Evolutionary conservation across 1,284 basidiomycete species (phyloP).

Genomic region (Leccinum pachyderme): DNA sequence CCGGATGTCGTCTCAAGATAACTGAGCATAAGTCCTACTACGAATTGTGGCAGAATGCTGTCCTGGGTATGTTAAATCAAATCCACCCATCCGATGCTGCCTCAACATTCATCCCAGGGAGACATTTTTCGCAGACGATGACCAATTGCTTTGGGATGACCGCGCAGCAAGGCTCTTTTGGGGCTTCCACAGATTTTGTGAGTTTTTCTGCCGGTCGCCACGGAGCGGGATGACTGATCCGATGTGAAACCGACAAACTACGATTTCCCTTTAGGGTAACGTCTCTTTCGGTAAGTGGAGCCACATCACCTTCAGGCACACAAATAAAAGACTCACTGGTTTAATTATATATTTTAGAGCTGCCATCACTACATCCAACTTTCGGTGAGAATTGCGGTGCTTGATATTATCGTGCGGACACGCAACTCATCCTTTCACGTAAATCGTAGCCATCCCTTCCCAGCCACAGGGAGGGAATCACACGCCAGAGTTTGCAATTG

Average conservation of each 20-base stretch:
- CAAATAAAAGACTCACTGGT: conserved; percentile 11
- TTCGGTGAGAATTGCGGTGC: conserved; percentile 44
- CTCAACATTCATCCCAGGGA: conserved; percentile 34
- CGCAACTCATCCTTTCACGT: conserved; percentile 9
- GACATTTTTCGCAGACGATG: conserved; percentile 45
- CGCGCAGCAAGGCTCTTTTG: conserved; percentile 33
- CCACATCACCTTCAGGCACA: conserved; percentile 10
- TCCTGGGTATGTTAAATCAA: conserved; percentile 44
- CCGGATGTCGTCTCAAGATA: conserved; percentile 61
- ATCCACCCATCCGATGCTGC: not conserved
- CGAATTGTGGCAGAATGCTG: conserved; percentile 63
- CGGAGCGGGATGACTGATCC: conserved; percentile 1
- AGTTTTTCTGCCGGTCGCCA: conserved; percentile 26
- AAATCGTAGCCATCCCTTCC: conserved; percentile 60
- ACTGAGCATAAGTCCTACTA: conserved; percentile 41
- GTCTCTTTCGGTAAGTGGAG: conserved; percentile 55
- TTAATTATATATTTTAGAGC: conserved; percentile 36
- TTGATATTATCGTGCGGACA: not conserved
- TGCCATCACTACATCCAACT: conserved; percentile 63
- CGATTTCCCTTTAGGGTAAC: conserved; percentile 51
- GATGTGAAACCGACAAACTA: conserved; percentile 10
- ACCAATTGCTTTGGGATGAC: conserved; percentile 40
- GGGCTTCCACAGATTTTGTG: conserved; percentile 68
- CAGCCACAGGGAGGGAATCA: conserved; percentile 63
- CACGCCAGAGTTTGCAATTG: conserved; percentile 59